These are phyloP conservation scores for Phytophthora litchii DNA, from an alignment of 352 stramenopile species.

Conservation along the genomic window DNA sequence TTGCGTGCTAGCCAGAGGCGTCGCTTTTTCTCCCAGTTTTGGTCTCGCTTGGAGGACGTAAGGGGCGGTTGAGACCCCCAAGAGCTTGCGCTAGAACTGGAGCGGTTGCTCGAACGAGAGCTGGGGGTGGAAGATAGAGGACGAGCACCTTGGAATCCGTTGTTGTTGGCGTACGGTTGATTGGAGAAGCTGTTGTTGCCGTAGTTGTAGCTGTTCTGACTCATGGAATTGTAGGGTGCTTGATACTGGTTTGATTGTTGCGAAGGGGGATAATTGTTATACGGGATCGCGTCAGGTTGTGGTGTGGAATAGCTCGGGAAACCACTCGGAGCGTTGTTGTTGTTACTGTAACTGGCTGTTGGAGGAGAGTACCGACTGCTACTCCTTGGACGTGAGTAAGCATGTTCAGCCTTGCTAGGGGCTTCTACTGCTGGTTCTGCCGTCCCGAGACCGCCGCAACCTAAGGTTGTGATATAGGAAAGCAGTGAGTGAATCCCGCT, in stretches of 20 bases:
- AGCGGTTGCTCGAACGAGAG: conserved; percentile 21
- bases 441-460: conserved; percentile 57
- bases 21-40: conserved; percentile 85
- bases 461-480: conserved; percentile 14
- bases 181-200: conserved; percentile 19
- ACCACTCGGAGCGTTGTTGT: conserved; percentile 12
- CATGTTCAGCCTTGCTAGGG: conserved; percentile 23
- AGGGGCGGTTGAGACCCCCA: conserved; percentile 62
- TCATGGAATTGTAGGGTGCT: conserved; percentile 16
- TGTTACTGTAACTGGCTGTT: conserved; percentile 13
- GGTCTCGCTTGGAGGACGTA: conserved; percentile 78
- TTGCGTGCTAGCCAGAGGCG: conserved; percentile 71
- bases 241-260: conserved; percentile 23
- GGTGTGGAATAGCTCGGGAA: conserved; percentile 14
- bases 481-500: not conserved
- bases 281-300: conserved; percentile 5
- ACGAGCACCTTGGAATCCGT: conserved; percentile 10
- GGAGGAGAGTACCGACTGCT: conserved; percentile 20
- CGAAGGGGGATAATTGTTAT: conserved; percentile 12
- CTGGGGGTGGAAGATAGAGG: conserved; percentile 26
- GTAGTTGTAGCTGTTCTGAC: conserved; percentile 15
- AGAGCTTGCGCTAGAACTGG: conserved; percentile 37
- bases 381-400: conserved; percentile 16
- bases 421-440: conserved; percentile 33
- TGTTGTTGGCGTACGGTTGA: conserved; percentile 19